Evolutionary conservation across 768 basidiomycete genomes (phyloP).

Genomic region (Agaricus sinodeliciosus): DNA sequence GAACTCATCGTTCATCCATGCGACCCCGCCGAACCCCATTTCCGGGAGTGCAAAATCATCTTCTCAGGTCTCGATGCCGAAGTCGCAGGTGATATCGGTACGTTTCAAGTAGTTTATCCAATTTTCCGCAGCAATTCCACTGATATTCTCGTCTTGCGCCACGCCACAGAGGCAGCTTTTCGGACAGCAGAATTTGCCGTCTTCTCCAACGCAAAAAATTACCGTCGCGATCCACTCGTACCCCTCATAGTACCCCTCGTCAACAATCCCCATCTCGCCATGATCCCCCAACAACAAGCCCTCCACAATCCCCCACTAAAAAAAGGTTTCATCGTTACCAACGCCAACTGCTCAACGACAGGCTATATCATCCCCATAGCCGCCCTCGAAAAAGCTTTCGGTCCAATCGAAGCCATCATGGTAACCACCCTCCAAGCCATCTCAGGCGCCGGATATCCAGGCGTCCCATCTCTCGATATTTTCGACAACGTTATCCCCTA

Average conservation of each 20-base stretch:
- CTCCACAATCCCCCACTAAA: slow-evolving; percentile 60
- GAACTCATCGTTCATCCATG: slow-evolving; percentile 71
- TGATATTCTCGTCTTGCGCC: too few relatives aligned
- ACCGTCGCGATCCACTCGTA: slow-evolving; percentile 84
- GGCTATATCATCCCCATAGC: slow-evolving; percentile 87
- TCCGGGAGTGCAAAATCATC: slow-evolving; percentile 75
- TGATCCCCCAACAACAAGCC: slow-evolving; percentile 77
- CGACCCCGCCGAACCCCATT: slow-evolving; percentile 52
- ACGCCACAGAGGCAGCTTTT: slow-evolving; percentile 69
- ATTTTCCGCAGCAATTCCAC: neutral
- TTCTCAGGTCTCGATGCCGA: slow-evolving; percentile 97
- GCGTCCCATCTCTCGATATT: slow-evolving; percentile 84
- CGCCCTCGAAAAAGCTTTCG: slow-evolving; percentile 86
- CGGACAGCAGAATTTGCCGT: slow-evolving; percentile 82
- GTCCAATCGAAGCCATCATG: slow-evolving; percentile 86
- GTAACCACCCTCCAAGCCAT: slow-evolving; percentile 98
- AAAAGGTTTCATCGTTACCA: slow-evolving; percentile 94
- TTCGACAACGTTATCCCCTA: slow-evolving; percentile 94
- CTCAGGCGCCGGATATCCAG: slow-evolving; percentile 97
- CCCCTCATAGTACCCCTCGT: slow-evolving; percentile 97
- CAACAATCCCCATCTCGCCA: slow-evolving; percentile 79
- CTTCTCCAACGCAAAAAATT: slow-evolving; percentile 98
- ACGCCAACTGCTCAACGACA: slow-evolving; percentile 98
- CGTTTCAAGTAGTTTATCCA: neutral
- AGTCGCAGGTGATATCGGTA: slow-evolving; percentile 93